Evolutionary conservation across 2,329 filamentous ascomycete species (phyloP).

Genomic region (Fusarium temperatum): DNA sequence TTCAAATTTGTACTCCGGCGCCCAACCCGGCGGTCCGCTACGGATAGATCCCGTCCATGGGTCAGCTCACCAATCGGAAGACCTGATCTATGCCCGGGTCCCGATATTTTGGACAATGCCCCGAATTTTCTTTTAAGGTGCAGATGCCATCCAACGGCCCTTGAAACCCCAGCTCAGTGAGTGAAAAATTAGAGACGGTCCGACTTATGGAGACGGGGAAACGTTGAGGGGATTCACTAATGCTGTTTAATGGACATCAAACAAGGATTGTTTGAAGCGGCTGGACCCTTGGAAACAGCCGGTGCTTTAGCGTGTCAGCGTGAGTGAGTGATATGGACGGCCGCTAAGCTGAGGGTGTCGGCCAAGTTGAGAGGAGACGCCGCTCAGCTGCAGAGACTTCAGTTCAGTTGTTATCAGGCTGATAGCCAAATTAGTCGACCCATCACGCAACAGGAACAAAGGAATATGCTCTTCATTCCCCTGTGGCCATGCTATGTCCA

Average conservation of each 20-base stretch:
- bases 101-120: neutral
- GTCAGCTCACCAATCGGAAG: slow-evolving; percentile 26
- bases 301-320: neutral
- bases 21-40: slow-evolving; percentile 25
- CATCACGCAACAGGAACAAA: neutral
- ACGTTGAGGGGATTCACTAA: neutral
- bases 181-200: slow-evolving; percentile 18
- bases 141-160: slow-evolving; percentile 16
- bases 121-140: neutral
- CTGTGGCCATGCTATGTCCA: slow-evolving; percentile 32
- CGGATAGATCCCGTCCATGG: slow-evolving; percentile 31
- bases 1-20: slow-evolving; percentile 8
- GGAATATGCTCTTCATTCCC: neutral
- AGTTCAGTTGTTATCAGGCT: neutral
- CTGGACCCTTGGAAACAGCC: slow-evolving; percentile 1
- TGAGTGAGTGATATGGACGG: neutral
- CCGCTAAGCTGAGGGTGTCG: slow-evolving; percentile 8
- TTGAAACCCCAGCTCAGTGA: slow-evolving; percentile 12
- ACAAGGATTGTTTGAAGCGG: slow-evolving; percentile 5
- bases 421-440: neutral
- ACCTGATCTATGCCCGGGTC: neutral
- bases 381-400: slow-evolving; percentile 13
- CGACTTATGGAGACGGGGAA: slow-evolving; percentile 18
- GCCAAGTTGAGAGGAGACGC: slow-evolving; percentile 2
- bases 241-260: slow-evolving; percentile 14